Evolutionary conservation across 2,329 filamentous ascomycete genomes (phyloP).

Genomic region (Aureobasidium sp.): DNA sequence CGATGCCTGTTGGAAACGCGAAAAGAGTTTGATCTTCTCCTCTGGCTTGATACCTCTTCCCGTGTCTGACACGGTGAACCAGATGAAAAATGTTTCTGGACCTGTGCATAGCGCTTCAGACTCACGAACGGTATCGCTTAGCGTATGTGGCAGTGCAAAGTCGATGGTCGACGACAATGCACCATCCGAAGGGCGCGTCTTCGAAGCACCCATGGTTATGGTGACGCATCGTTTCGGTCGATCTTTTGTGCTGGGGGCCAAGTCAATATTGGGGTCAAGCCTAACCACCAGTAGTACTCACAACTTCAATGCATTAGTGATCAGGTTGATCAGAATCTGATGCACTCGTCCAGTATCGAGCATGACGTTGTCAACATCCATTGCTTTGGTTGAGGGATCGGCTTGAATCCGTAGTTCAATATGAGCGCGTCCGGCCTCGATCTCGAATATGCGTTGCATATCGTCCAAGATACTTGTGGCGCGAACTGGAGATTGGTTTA

Average conservation of each 20-base stretch:
- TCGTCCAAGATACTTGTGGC: conserved; percentile 18
- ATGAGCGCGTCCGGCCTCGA: conserved; percentile 21
- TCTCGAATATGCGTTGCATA: conserved; percentile 27
- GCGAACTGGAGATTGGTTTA: conserved; percentile 17
- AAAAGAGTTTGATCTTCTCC: conserved; percentile 46
- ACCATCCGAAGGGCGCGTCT: conserved; percentile 15
- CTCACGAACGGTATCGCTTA: conserved; percentile 13
- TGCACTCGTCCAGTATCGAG: conserved; percentile 19
- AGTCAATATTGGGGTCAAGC: not conserved
- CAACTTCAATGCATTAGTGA: conserved; percentile 23
- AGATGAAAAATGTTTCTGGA: conserved; percentile 14
- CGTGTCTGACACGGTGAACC: conserved; percentile 16
- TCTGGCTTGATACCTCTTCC: conserved; percentile 31
- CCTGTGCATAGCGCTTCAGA: conserved; percentile 6
- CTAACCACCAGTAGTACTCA: not conserved
- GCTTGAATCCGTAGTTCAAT: conserved; percentile 17
- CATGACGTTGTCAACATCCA: conserved; percentile 18
- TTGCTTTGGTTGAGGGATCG: not conserved
- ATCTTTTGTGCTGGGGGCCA: conserved; percentile 14
- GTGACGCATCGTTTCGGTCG: conserved; percentile 14
- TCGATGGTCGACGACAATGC: conserved; percentile 17
- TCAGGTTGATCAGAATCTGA: conserved; percentile 22
- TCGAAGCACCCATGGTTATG: conserved; percentile 15
- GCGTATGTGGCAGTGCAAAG: conserved; percentile 13
- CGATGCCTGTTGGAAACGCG: conserved; percentile 60